phyloP scores from a whole-genome alignment of 2,329 filamentous ascomycete species.

The Escovopsis sp. region DNA sequence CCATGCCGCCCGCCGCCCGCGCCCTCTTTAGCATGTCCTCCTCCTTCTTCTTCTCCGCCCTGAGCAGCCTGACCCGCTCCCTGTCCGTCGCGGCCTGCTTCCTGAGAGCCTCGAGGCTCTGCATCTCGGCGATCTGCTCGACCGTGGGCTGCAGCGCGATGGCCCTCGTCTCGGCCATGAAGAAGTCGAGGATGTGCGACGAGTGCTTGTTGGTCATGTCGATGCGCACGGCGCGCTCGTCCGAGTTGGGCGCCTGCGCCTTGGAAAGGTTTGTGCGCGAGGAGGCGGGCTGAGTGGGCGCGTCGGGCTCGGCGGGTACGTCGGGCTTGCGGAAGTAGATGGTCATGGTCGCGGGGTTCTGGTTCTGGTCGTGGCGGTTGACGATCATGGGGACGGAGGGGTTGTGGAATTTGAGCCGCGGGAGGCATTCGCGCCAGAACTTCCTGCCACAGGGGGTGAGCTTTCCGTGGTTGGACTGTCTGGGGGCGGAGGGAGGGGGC shows the following conservation, averaged over 20 bases:
- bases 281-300: constrained; percentile 28
- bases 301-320: constrained; percentile 11
- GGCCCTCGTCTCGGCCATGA: constrained; percentile 50
- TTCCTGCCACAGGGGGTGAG: constrained; percentile 37
- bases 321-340: constrained; percentile 43
- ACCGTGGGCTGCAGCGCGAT: constrained; percentile 38
- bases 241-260: constrained; percentile 31
- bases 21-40: constrained; percentile 33
- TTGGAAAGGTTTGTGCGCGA: constrained; percentile 32
- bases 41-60: constrained; percentile 46
- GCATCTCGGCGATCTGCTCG: constrained; percentile 45
- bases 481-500: background rate
- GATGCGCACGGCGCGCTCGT: constrained; percentile 38
- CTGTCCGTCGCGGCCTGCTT: constrained; percentile 39
- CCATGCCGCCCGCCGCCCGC: constrained; percentile 23
- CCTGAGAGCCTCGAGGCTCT: constrained; percentile 38
- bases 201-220: constrained; percentile 51
- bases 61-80: constrained; percentile 33
- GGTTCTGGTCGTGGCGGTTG: constrained; percentile 47
- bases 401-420: constrained; percentile 88
- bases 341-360: constrained; percentile 44
- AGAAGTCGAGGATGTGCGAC: constrained; percentile 45
- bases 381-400: constrained; percentile 72
- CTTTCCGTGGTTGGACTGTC: background rate
- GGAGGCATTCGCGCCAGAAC: constrained; percentile 76